phyloP scores from a whole-genome alignment of 495 filamentous ascomycete genomes.

The Neurospora sp. region DNA sequence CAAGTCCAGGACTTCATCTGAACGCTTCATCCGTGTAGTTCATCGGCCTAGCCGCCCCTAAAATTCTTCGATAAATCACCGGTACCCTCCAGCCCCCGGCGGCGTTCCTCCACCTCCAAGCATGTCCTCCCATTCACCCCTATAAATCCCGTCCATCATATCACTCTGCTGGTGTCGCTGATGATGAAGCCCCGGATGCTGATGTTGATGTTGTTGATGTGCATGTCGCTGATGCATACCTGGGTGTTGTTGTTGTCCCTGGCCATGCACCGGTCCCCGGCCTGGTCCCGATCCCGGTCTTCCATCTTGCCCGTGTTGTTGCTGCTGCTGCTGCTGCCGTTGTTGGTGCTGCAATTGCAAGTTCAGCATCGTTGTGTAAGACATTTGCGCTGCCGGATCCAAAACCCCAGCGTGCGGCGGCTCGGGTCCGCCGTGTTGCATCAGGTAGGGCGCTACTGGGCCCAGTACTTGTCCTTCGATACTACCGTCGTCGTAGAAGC shows the following conservation, averaged over 20 bases:
- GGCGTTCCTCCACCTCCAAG: constrained; percentile 4
- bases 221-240: constrained; percentile 12
- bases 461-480: constrained; percentile 39
- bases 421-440: constrained; percentile 19
- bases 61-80: not conserved
- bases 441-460: constrained; percentile 35
- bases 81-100: not conserved
- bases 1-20: not conserved
- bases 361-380: constrained; percentile 12
- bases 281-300: not conserved
- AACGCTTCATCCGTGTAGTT: not conserved
- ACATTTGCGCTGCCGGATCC: constrained; percentile 29
- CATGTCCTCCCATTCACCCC: constrained; percentile 20
- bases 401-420: constrained; percentile 19
- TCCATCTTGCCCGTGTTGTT: not conserved
- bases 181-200: constrained; percentile 12
- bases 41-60: not conserved
- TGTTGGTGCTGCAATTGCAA: constrained; percentile 1
- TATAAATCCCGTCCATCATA: constrained; percentile 29
- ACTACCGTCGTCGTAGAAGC: constrained; percentile 27
- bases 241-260: constrained; percentile 5
- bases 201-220: constrained; percentile 6
- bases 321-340: not conserved
- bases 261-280: not conserved
- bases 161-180: constrained; percentile 25